These are phyloP conservation scores for Grosmannia penicillata DNA, from an alignment of 2,329 filamentous ascomycete species.

Conservation along the genomic window DNA sequence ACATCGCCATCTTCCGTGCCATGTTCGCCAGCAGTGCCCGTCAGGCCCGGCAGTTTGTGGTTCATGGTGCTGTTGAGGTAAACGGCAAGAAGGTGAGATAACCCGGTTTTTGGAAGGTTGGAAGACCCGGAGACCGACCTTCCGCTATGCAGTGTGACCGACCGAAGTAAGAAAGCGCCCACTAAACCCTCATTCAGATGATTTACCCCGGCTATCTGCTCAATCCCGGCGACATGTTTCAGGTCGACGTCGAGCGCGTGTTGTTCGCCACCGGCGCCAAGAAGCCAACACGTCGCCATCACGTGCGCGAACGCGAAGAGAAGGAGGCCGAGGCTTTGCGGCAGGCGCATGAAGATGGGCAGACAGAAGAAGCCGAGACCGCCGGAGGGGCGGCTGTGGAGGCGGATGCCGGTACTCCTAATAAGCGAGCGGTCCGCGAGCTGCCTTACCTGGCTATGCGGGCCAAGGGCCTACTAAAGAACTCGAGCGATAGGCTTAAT, in stretches of 20 bases:
- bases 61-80: conserved; percentile 86
- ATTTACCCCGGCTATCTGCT: conserved; percentile 80
- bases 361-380: conserved; percentile 10
- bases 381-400: conserved; percentile 18
- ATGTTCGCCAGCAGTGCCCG: conserved; percentile 87
- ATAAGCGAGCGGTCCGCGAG: conserved; percentile 10
- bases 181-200: no score
- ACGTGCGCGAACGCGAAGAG: conserved; percentile 11
- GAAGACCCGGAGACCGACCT: no score
- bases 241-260: conserved; percentile 79
- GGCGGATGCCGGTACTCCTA: not conserved
- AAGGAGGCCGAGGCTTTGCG: conserved; percentile 14
- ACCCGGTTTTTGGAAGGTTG: no score
- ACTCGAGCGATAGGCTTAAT: conserved; percentile 27
- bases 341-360: no score
- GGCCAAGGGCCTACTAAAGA: conserved; percentile 15
- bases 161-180: no score
- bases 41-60: conserved; percentile 86
- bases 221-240: conserved; percentile 97
- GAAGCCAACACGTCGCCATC: conserved; percentile 30
- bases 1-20: conserved; percentile 87
- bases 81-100: conserved; percentile 77
- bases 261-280: conserved; percentile 71
- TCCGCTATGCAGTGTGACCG: no score
- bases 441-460: conserved; percentile 29